Base-by-base conservation (phyloP, 1,139 yeast genomes). In the Saccharomyces hybrid region DNA sequence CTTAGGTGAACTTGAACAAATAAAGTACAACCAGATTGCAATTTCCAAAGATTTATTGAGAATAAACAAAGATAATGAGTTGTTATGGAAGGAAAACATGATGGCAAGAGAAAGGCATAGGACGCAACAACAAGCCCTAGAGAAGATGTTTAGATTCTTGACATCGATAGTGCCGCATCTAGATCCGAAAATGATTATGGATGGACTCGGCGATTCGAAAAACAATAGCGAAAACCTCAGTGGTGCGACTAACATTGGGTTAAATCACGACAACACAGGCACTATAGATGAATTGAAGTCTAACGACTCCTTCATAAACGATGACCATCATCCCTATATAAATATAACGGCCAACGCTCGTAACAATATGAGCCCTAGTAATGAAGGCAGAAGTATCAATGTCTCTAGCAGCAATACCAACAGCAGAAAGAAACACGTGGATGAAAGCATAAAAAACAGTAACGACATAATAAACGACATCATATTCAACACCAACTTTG, bases 51-150 rank as follows among this genome's bases (percentile, higher is more conserved):
- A 93, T 66, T 75, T 93, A 56, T 75, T 85, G 61, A 77, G 97
- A 57, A 83, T 93, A 44, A 79, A 91, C 59, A 85, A 84, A 60
- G 99, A 95, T 66, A 93, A 93, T 70, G 91, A 89, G 67, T 73
- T 89, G 62, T 74, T 93, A 52, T 93, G 99, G 99, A 84, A 84
- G 57, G 99, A 93, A 67, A 86, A 89, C 65, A 84, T 79, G 65
- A 74, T 84, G 54, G 86, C 95, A 4, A 76, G 97, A 55, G 97
- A 93, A 68, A 81, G 95, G 58, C 88, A 90, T 68, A 82, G 85
- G 60, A 78, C 85, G 47, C 99, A 93, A 68, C 84, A 91, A 34
- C 91, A 88, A 60, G 89, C 97, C 26, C 76, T 93, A 58, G 96
- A 90, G 62, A 86, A 88, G 63, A 93, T 93, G 49, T 74, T 95